Evolutionary conservation across 75 land plant species (phyloP), one percentile per base, ranked within the genome.

Genomic region (Picea glauca): DNA sequence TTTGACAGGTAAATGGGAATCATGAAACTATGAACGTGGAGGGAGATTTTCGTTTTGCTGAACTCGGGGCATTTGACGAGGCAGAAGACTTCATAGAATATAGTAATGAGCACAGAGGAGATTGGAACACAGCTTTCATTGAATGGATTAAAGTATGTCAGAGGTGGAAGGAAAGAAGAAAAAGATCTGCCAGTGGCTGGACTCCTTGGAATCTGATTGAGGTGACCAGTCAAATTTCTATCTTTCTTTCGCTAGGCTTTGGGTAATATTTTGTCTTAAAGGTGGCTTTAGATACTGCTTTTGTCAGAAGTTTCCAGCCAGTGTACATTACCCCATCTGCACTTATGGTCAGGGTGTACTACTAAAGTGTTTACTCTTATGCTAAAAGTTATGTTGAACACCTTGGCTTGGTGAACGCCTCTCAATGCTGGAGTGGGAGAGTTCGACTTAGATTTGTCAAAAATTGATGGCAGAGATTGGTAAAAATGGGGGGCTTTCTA

Each of bases 1-100:
- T 72, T 77, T 58, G 46, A 30, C 77, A 94, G 99, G 86, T 96
- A 13, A 88, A 92, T 85, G 99, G 99, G 35, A 96, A 96, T 77
- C 99, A 96, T 81, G 99, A 96, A 81, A 92, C 99, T 62, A 94
- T 96, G 92, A 96, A 96, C 81, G 92, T 96, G 11, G 93, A 88
- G 75, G 95, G 94, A 77, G 99, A 96, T 84, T 96, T 96, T 72
- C 87, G 95, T 59, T 92, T 90, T 85, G 97, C 90, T 81, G 86
- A 91, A 78, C 85, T 88, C 21, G 86, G 88, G 9, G 95, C 86
- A 31, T 96, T 90, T 83, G 86, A 92, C n/a, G 99, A 96, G 78
- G 90, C 91, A 57, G 66, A 76, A 35, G 80, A 82, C 74, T 96
- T 96, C 83, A 72, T 88, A n/a, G 91, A 91, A 38, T 91, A 86